Evolutionary conservation across 192 early-diverging fungal genomes (phyloP), one percentile per base, ranked within the genome.

Genomic region (Kappamyces sp.): DNA sequence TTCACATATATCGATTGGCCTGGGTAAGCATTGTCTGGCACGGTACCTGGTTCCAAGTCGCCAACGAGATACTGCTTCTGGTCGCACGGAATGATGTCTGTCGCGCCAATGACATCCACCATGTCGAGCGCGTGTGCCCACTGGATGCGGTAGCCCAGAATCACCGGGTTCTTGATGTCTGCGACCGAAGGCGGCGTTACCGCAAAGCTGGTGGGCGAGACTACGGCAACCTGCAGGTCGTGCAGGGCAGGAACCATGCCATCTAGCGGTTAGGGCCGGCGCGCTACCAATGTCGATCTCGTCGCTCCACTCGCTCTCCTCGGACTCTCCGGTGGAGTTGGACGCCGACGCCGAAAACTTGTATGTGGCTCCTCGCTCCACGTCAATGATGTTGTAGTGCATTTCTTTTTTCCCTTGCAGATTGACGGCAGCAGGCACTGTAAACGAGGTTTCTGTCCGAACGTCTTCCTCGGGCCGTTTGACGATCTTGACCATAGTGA

Each of bases 281-380:
- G 47, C 33, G 36, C 53, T 65, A 80, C 74, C 66, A 3, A 80
- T 31, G 42, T 58, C 50, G 29, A 80, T 59, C 45, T 60, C 52
- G 7, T 76, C 70, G 39, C 74, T 77, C 38, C 45, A 38, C 40
- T 70, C 73, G 59, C 71, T 74, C 3, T 14, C 1, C n/a, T 63
- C 49, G 22, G 68, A 71, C 45, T 60, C 67, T 8, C 70, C 70
- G 30, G 32, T 40, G 4, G 33, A 35, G 47, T 68, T 73, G 15
- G 33, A 31, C 2, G 63, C 65, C 14, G 47, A 36, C 15, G 75
- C 67, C 9, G 34, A 12, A 37, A 79, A 70, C 32, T 59, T 12
- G 60, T 66, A 79, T n/a, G 64, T 49, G 1, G 34, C 42, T 2
- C 64, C 64, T 1, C 60, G 64, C 22, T 63, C 33, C 39, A 73